Conservation (phyloP, 1,284 basidiomycete species). For the Ustilago shanxiensis region DNA sequence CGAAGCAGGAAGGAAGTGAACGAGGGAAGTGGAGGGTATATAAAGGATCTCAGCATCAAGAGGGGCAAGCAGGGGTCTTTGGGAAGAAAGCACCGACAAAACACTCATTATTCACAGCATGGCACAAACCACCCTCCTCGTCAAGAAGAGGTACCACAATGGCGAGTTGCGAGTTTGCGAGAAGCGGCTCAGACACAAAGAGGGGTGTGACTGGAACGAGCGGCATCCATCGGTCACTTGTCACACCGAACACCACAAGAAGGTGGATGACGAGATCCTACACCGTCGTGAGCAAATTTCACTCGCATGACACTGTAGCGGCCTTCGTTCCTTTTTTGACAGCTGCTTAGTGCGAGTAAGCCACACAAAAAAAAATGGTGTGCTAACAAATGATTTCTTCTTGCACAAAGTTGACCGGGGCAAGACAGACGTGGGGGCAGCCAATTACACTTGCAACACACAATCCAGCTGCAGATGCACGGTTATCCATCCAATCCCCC, state of each 20-base stretch:
- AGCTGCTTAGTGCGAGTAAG: background rate
- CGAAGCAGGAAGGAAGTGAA: too few relatives aligned
- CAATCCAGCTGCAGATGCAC: background rate
- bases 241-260: slow-evolving; percentile 8
- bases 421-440: background rate
- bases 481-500: slow-evolving; percentile 7
- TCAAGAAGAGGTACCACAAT: too few relatives aligned
- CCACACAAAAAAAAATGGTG: background rate
- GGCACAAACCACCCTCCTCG: too few relatives aligned
- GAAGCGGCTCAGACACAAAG: too few relatives aligned
- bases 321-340: background rate
- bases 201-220: slow-evolving; percentile 10
- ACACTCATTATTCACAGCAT: too few relatives aligned
- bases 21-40: too few relatives aligned
- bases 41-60: too few relatives aligned
- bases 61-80: too few relatives aligned
- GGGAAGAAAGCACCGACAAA: too few relatives aligned
- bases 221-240: slow-evolving; percentile 4
- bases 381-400: slow-evolving; percentile 5
- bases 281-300: background rate
- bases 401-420: background rate
- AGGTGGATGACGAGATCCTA: background rate
- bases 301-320: background rate
- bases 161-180: too few relatives aligned
- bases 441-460: slow-evolving; percentile 13